Evolutionary conservation across 1,139 yeast species (phyloP).

Genomic region (Ogataea hybrid): DNA sequence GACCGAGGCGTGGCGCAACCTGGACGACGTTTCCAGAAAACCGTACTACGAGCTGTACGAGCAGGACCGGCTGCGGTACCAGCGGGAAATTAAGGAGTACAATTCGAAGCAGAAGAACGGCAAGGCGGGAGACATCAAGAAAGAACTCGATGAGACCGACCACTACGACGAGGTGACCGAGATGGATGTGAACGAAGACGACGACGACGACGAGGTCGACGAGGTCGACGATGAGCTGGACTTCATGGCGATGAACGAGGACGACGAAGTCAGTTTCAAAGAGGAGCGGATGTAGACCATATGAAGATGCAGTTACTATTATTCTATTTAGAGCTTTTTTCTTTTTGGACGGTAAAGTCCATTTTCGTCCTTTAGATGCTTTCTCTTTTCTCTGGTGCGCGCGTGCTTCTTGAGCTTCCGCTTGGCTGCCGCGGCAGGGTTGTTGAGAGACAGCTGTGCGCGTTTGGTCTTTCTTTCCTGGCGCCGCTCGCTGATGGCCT

Average conservation of each 20-base stretch:
- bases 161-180: conserved; percentile 8
- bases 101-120: conserved; percentile 37
- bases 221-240: conserved; percentile 15
- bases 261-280: conserved; percentile 16
- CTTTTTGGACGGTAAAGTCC: conserved; percentile 71
- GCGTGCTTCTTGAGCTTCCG: conserved; percentile 76
- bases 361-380: conserved; percentile 68
- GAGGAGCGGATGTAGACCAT: conserved; percentile 2
- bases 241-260: conserved; percentile 16
- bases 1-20: conserved; percentile 83
- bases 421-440: conserved; percentile 79
- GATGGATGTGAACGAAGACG: conserved; percentile 16
- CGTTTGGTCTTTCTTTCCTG: conserved; percentile 73
- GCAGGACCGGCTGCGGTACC: conserved; percentile 75
- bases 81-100: conserved; percentile 69
- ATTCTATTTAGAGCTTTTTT: conserved; percentile 29
- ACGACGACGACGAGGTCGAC: conserved; percentile 17
- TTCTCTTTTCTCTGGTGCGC: conserved; percentile 73
- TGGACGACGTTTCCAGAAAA: conserved; percentile 66
- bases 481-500: conserved; percentile 58
- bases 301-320: too few relatives aligned
- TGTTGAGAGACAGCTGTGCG: conserved; percentile 74
- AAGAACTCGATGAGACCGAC: conserved; percentile 7
- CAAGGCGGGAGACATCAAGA: conserved; percentile 14
- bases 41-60: conserved; percentile 78